Evolutionary conservation across 305 asterid genomes (phyloP).

Genomic region (Solanum hybrid): DNA sequence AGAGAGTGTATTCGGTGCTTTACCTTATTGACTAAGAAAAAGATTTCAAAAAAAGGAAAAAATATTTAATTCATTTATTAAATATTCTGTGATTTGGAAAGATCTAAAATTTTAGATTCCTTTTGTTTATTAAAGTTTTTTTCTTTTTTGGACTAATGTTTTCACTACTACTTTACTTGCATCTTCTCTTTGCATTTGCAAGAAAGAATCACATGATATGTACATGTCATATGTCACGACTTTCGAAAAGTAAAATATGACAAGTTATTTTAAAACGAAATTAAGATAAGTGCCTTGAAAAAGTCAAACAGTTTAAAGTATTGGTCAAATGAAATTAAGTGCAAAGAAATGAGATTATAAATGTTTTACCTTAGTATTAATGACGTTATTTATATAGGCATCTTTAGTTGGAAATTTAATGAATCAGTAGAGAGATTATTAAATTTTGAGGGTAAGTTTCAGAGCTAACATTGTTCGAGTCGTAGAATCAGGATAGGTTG

Average conservation of each 20-base stretch:
- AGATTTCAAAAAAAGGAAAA: neutral
- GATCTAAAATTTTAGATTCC: neutral
- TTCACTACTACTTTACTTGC: neutral
- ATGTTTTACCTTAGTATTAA: neutral
- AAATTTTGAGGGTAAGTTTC: neutral
- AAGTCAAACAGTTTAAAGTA: neutral
- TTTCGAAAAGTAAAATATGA: neutral
- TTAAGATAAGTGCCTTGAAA: neutral
- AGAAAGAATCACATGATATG: neutral
- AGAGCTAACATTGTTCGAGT: neutral
- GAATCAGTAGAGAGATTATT: neutral
- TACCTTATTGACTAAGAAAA: constrained; percentile 19
- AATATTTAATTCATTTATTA: neutral
- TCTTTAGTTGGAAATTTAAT: neutral
- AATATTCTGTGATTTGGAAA: neutral
- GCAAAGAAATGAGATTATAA: neutral
- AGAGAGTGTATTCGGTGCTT: neutral
- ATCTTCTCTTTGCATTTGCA: neutral
- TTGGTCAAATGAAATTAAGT: neutral
- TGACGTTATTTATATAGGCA: neutral
- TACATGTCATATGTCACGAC: neutral
- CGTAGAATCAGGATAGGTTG: neutral
- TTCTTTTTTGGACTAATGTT: neutral
- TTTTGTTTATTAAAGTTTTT: neutral
- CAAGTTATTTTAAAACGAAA: no score